Base-by-base conservation (phyloP, 2,329 filamentous ascomycete genomes). In the Malbranchea cinnamomea region DNA sequence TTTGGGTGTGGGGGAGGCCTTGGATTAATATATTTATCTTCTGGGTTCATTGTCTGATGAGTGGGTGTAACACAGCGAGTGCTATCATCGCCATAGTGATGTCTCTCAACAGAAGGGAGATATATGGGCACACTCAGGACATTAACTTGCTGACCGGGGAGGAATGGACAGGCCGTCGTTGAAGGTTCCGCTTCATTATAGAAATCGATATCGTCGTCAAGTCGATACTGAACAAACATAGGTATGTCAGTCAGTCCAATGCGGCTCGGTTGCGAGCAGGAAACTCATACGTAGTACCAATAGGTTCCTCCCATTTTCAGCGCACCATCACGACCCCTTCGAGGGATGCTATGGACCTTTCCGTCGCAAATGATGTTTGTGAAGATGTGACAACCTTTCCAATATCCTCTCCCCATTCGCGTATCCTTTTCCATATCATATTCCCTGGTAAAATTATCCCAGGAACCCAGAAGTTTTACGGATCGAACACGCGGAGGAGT, bases 291-390 rank as follows among this genome's bases (percentile, higher is more conserved):
- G 58, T 89, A 94, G 63, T 92, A 95, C 68, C 87, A 94, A 56
- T 94, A 94, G 10, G 78, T 89, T 36, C 78, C 74, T 25, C 85
- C 85, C 80, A 93, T 93, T 54, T 78, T 89, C 40, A 94, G 66
- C 30, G 79, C 85, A 34, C 84, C 84, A 42, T 71, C 70, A 44
- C 82, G 71, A 43, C 70, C 71, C 19, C 63, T 57, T 14, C 53
- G 54, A 30, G 59, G 63, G 42, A 59, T n/a, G n/a, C n/a, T 46
- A 11, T 62, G 54, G 28, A 62, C 51, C 36, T 76, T 66, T 34
- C 83, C 81, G 54, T 91, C 82, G 45, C 76, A 83, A 44, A 82
- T 74, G 48, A 91, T 89, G 52, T 89, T 74, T 38, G 77, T 73
- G 56, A 93, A 93, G 21, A 71, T 71, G 59, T 89, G 80, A 52